Percentiles rank a stretch among this genome's conserved stretches.
phyloP scores from a whole-genome alignment of 192 early-diverging fungal species.

The Phycomyces nitens region DNA sequence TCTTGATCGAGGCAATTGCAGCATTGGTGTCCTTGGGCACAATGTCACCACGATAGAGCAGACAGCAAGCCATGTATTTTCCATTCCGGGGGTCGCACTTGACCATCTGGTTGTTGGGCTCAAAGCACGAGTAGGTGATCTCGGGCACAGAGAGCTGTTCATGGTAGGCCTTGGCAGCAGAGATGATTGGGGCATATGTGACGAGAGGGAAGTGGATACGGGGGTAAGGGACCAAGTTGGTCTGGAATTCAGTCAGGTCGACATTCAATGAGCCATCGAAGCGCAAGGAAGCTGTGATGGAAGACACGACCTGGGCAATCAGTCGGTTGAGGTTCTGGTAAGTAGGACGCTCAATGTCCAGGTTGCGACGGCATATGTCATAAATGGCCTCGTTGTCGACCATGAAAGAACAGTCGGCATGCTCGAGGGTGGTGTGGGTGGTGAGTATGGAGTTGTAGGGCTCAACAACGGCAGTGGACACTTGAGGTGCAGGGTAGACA shows the following conservation, averaged over 20 bases:
- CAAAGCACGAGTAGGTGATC: constrained; percentile 95
- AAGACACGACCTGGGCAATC: constrained; percentile 97
- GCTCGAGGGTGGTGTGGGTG: constrained; percentile 97
- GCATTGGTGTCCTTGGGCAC: constrained; percentile 95
- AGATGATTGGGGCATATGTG: constrained; percentile 96
- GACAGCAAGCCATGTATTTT: constrained; percentile 99
- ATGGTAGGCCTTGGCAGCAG: constrained; percentile 92
- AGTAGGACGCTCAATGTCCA: constrained; percentile 93
- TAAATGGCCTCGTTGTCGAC: constrained; percentile 99
- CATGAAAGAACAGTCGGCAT: constrained; percentile 99
- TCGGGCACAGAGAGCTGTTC: constrained; percentile 91
- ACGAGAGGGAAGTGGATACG: constrained; percentile 98
- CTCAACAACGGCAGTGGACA: constrained; percentile 94
- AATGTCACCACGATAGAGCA: constrained; percentile 97
- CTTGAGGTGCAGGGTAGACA: constrained; percentile 96
- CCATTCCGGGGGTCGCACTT: constrained; percentile 95
- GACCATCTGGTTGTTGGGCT: constrained; percentile 98
- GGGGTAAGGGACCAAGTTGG: constrained; percentile 98
- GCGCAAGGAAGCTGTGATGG: constrained; percentile 97
- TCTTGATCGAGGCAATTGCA: constrained; percentile 87
- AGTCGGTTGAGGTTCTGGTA: constrained; percentile 96
- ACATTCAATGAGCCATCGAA: constrained; percentile 98
- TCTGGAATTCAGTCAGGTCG: constrained; percentile 99
- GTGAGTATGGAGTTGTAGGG: constrained; percentile 99
- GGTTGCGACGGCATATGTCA: constrained; percentile 96